Conservation (phyloP, 345 rosid species). For the Punica granatum region DNA sequence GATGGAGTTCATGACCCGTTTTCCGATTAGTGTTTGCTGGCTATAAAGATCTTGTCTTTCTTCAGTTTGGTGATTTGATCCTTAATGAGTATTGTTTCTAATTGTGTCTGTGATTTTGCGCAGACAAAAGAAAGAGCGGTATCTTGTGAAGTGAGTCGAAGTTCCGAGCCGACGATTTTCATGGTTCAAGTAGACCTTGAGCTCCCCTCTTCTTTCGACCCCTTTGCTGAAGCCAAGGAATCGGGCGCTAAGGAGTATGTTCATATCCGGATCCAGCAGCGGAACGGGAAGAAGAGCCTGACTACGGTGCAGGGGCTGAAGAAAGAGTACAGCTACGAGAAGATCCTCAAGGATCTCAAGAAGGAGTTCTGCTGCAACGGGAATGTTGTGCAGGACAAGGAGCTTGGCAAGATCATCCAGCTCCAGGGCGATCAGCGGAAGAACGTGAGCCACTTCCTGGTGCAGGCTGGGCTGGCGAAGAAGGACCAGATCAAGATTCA, state of each 20-base stretch:
- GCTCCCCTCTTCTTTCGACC: conserved; percentile 60
- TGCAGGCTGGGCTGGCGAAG: conserved; percentile 52
- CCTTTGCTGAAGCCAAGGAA: conserved; percentile 53
- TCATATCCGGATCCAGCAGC: conserved; percentile 63
- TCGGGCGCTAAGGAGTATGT: conserved; percentile 48
- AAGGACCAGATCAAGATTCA: conserved; percentile 78
- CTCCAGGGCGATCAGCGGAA: conserved; percentile 95
- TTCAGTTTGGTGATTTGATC: no score
- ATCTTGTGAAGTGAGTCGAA: background rate
- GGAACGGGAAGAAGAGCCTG: conserved; percentile 76
- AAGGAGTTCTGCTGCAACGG: conserved; percentile 82
- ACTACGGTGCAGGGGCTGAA: conserved; percentile 71
- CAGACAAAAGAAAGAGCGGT: conserved; percentile 1
- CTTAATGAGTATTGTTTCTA: background rate
- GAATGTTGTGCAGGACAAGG: conserved; percentile 79
- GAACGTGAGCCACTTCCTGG: conserved; percentile 65
- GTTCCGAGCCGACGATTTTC: background rate
- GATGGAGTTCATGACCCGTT: no score
- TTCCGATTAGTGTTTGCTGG: no score
- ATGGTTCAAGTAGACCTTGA: conserved; percentile 25
- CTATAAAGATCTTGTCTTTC: no score
- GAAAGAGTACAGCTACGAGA: conserved; percentile 60
- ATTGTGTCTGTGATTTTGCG: background rate
- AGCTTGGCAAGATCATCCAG: conserved; percentile 80
- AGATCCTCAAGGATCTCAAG: conserved; percentile 71